Evolutionary conservation across 2,329 filamentous ascomycete species (phyloP).

Genomic region (Colletotrichum tamarilloi): DNA sequence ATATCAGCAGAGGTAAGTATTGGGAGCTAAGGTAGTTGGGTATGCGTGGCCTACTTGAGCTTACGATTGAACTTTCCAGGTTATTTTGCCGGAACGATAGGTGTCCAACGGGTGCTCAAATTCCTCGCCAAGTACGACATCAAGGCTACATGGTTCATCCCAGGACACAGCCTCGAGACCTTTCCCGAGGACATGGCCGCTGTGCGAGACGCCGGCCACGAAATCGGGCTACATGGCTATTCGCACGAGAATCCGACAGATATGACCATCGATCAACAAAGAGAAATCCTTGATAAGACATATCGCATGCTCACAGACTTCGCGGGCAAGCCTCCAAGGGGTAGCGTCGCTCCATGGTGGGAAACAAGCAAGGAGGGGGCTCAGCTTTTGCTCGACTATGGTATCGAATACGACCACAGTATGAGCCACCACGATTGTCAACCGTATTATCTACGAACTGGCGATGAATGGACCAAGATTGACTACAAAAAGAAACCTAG

Average conservation of each 20-base stretch:
- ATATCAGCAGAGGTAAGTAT: constrained; percentile 73
- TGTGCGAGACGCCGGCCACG: constrained; percentile 58
- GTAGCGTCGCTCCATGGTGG: constrained; percentile 81
- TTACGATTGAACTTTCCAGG: constrained; percentile 47
- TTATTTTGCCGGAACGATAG: constrained; percentile 76
- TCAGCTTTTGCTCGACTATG: constrained; percentile 72
- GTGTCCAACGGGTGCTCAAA: constrained; percentile 73
- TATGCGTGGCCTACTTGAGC: background rate
- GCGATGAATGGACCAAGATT: constrained; percentile 75
- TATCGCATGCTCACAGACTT: constrained; percentile 78
- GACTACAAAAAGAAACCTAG: constrained; percentile 72
- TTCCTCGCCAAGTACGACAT: constrained; percentile 79
- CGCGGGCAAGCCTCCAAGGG: constrained; percentile 74
- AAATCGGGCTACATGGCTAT: constrained; percentile 75
- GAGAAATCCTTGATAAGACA: constrained; percentile 79
- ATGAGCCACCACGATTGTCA: constrained; percentile 75
- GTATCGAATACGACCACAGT: constrained; percentile 76
- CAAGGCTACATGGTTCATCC: constrained; percentile 69
- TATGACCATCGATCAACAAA: constrained; percentile 81
- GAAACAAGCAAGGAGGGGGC: constrained; percentile 76
- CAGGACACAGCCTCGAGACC: constrained; percentile 60
- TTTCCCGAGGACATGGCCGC: constrained; percentile 58
- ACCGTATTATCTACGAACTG: constrained; percentile 71
- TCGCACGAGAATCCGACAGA: constrained; percentile 78
- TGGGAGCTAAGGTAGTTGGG: too few species aligned